A percentile compares a stretch with the other conserved stretches of the same genome.
These are phyloP conservation scores for Phyllosticta citrichinensis DNA, from an alignment of 2,329 filamentous ascomycete species.

Conservation along the genomic window DNA sequence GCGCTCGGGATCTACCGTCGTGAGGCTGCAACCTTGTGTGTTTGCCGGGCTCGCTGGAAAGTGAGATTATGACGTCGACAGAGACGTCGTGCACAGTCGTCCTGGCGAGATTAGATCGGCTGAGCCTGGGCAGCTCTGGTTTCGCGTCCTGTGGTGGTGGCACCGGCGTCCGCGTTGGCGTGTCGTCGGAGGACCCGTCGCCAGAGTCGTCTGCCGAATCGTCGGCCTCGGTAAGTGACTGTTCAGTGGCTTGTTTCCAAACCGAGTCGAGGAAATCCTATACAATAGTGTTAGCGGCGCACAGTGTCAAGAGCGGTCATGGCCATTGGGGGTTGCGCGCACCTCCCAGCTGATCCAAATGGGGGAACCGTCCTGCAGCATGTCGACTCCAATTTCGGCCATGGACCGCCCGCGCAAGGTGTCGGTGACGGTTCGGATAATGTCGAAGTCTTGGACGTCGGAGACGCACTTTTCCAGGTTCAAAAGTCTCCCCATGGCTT, in stretches of 20 bases:
- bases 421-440: constrained; percentile 41
- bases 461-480: constrained; percentile 41
- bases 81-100: constrained; percentile 48
- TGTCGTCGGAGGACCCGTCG: constrained; percentile 2
- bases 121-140: constrained; percentile 19
- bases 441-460: constrained; percentile 30
- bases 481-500: constrained; percentile 62
- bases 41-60: constrained; percentile 25
- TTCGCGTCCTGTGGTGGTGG: constrained; percentile 7
- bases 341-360: constrained; percentile 43
- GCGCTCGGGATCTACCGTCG: neutral
- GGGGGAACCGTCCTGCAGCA: constrained; percentile 55
- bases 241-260: constrained; percentile 25
- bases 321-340: constrained; percentile 10
- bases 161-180: constrained; percentile 9
- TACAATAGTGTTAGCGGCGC: neutral
- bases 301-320: neutral
- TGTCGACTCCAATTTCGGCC: constrained; percentile 61
- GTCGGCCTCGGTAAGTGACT: neutral
- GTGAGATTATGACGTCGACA: constrained; percentile 57
- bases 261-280: constrained; percentile 35
- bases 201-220: neutral
- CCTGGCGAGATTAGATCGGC: constrained; percentile 26
- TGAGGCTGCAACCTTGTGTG: constrained; percentile 15
- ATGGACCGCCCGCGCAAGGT: constrained; percentile 55